Evolutionary conservation across 202 grass and related monocot species (phyloP).

Genomic region (Tripidium arundinaceum): DNA sequence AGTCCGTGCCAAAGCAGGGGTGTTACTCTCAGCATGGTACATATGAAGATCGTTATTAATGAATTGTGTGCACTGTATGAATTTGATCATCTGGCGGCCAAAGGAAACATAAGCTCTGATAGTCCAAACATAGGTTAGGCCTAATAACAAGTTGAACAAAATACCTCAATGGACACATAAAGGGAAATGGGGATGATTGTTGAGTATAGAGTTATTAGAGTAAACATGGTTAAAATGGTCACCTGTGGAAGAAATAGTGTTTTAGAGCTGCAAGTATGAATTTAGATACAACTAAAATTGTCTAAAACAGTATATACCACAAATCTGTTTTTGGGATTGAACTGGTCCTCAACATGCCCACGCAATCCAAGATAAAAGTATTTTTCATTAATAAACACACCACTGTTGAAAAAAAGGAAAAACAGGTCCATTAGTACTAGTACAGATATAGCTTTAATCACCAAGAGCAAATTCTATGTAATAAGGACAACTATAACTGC

Average conservation of each 20-base stretch:
- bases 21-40: conserved; percentile 92
- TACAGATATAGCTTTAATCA: conserved; percentile 19
- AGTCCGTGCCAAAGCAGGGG: conserved; percentile 84
- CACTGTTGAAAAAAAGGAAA: no score
- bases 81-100: conserved; percentile 96
- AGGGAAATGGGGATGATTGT: conserved; percentile 99
- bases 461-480: background rate
- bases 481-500: conserved; percentile 4
- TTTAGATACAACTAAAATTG: conserved; percentile 9
- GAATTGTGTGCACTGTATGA: conserved; percentile 91
- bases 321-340: conserved; percentile 90
- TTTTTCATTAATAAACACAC: conserved; percentile 87
- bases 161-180: conserved; percentile 99
- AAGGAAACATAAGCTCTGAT: conserved; percentile 31
- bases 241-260: conserved; percentile 56
- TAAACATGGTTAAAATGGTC: conserved; percentile 98
- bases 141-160: conserved; percentile 20
- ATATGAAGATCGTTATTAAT: conserved; percentile 99
- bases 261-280: conserved; percentile 22
- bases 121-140: conserved; percentile 6
- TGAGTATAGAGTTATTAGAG: conserved; percentile 95
- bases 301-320: conserved; percentile 56
- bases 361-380: conserved; percentile 93
- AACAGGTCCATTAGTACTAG: conserved; percentile 9
- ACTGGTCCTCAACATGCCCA: conserved; percentile 68